Percentiles rank a stretch among this genome's conserved stretches.
Conservation (phyloP, 164 flowering plant species). For the Aristolochia contorta region DNA sequence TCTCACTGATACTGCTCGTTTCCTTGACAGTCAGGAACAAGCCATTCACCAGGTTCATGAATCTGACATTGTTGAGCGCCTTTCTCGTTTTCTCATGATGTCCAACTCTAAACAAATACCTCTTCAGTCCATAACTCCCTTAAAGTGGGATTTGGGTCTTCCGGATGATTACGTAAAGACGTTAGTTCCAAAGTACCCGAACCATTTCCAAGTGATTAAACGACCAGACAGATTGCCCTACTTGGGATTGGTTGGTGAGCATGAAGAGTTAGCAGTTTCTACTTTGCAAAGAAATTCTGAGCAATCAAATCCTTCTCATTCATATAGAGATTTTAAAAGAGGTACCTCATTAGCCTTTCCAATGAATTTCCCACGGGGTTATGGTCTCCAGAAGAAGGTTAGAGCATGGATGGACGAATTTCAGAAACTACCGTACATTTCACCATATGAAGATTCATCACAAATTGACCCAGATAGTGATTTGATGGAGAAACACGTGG, state of each 20-base stretch:
- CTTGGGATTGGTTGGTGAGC: slow-evolving; percentile 50
- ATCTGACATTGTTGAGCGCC: slow-evolving; percentile 43
- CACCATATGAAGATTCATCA: slow-evolving; percentile 77
- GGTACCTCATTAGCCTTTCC: slow-evolving; percentile 61
- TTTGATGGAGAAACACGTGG: slow-evolving; percentile 92
- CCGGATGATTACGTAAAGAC: slow-evolving; percentile 52
- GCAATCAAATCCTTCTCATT: slow-evolving; percentile 16
- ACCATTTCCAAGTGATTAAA: slow-evolving; percentile 46
- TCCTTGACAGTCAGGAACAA: slow-evolving; percentile 48
- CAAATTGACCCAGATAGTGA: slow-evolving; percentile 75
- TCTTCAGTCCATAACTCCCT: slow-evolving; percentile 39
- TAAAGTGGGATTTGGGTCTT: slow-evolving; percentile 87
- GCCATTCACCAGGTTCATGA: slow-evolving; percentile 28
- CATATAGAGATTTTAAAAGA: slow-evolving; percentile 48
- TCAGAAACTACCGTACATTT: slow-evolving; percentile 84
- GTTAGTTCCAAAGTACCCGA: slow-evolving; percentile 45
- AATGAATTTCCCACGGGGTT: slow-evolving; percentile 81
- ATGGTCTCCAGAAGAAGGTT: slow-evolving; percentile 82
- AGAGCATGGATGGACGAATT: slow-evolving; percentile 95
- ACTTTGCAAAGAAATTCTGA: slow-evolving; percentile 60
- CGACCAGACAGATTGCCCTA: slow-evolving; percentile 42
- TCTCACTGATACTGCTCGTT: slow-evolving; percentile 49
- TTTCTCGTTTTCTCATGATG: slow-evolving; percentile 72
- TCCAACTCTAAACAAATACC: slow-evolving; percentile 34
- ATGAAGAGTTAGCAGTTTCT: slow-evolving; percentile 62